phyloP scores from a whole-genome alignment of 1,139 yeast genomes.

The Suhomyces atakaporum region DNA sequence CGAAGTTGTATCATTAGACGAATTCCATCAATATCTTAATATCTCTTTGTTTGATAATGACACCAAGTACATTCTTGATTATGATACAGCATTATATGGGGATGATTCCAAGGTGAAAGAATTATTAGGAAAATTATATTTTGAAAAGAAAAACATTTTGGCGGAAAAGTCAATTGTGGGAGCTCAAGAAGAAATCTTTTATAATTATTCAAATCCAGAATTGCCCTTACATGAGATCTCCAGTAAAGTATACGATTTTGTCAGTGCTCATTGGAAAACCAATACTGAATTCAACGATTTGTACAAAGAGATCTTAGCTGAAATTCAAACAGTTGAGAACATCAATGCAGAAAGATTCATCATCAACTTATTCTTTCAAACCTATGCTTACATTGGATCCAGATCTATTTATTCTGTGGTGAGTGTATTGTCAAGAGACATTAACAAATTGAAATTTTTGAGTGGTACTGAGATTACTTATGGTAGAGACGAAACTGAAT shows the following conservation, averaged over 20 bases:
- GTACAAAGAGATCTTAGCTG: slow-evolving; percentile 30
- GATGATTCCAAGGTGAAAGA: slow-evolving; percentile 23
- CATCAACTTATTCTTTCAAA: slow-evolving; percentile 65
- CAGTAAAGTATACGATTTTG: slow-evolving; percentile 44
- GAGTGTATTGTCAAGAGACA: slow-evolving; percentile 61
- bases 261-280: slow-evolving; percentile 45
- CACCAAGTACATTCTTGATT: slow-evolving; percentile 30
- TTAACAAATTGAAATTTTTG: slow-evolving; percentile 49
- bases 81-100: slow-evolving; percentile 44
- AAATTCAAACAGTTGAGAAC: slow-evolving; percentile 21
- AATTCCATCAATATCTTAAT: slow-evolving; percentile 66
- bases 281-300: slow-evolving; percentile 42
- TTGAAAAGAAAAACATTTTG: slow-evolving; percentile 34
- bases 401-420: slow-evolving; percentile 88
- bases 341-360: slow-evolving; percentile 49
- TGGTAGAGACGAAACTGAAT: slow-evolving; percentile 34
- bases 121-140: slow-evolving; percentile 30
- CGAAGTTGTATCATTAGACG: slow-evolving; percentile 41
- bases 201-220: slow-evolving; percentile 36
- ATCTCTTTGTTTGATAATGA: slow-evolving; percentile 36
- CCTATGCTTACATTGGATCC: slow-evolving; percentile 80
- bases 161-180: slow-evolving; percentile 29
- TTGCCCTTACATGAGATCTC: slow-evolving; percentile 43
- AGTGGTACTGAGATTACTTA: slow-evolving; percentile 37
- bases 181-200: slow-evolving; percentile 46